Conservation (phyloP, 2,329 filamentous ascomycete species). For the Ophiostoma novo-ulmi region DNA sequence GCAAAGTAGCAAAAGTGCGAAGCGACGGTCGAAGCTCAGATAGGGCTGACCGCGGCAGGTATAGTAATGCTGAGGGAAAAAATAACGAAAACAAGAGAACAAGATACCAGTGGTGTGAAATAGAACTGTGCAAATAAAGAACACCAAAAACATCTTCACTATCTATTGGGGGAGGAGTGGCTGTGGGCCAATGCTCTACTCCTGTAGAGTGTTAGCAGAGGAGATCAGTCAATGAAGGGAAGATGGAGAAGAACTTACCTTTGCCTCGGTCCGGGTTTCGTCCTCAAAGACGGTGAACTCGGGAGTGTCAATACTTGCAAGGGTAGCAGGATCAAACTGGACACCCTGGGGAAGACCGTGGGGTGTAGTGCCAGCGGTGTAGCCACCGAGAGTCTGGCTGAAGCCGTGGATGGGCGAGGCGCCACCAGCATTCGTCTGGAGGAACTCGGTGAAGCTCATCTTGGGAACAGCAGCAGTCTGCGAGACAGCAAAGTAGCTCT, state of each 20-base stretch:
- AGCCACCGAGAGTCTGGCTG: background rate
- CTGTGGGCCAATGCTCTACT: background rate
- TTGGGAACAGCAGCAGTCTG: background rate
- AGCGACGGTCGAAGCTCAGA: too few relatives aligned
- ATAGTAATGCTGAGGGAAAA: background rate
- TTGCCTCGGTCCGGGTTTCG: background rate
- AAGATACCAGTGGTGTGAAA: background rate
- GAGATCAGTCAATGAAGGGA: background rate
- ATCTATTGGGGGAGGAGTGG: background rate
- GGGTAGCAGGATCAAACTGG: background rate
- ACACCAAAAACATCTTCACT: too few relatives aligned
- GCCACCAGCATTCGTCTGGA: background rate
- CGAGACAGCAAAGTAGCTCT: background rate
- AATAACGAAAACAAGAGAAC: background rate
- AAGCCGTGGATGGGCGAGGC: background rate
- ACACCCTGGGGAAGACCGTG: background rate
- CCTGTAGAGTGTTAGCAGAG: background rate
- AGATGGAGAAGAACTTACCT: background rate
- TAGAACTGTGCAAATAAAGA: too few relatives aligned
- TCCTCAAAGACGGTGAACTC: background rate
- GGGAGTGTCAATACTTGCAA: background rate
- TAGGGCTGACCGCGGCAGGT: too few relatives aligned
- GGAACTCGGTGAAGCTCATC: background rate
- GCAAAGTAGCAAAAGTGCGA: too few relatives aligned
- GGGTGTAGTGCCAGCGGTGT: background rate